Percentiles rank a stretch among this genome's conserved stretches.
These are phyloP conservation scores for Gastrodia elata DNA, from an alignment of 106 monocot genomes.

Conservation along the genomic window DNA sequence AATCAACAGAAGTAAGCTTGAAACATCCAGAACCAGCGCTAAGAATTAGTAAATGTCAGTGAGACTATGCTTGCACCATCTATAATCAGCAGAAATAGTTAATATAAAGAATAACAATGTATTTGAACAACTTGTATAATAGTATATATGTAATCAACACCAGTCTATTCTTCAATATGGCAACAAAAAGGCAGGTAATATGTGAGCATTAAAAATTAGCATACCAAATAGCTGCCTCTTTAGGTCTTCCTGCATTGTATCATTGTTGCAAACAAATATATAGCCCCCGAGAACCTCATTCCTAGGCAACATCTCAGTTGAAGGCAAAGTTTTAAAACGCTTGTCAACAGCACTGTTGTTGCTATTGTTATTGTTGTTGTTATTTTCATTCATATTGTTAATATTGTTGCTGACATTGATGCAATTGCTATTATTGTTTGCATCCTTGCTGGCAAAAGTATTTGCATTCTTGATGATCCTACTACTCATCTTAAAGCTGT, in stretches of 20 bases:
- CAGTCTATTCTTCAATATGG: background rate
- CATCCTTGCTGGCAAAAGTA: slow-evolving; percentile 27
- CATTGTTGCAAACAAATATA: slow-evolving; percentile 93
- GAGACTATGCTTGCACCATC: background rate
- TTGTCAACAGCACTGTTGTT: slow-evolving; percentile 39
- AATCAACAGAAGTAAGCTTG: too few relatives aligned
- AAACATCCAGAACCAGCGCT: too few relatives aligned
- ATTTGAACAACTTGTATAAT: background rate
- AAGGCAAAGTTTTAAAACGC: slow-evolving; percentile 70
- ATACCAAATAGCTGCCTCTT: slow-evolving; percentile 87
- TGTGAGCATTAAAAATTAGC: background rate
- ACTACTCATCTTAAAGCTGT: slow-evolving; percentile 47
- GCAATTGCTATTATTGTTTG: slow-evolving; percentile 15
- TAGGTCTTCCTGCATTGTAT: slow-evolving; percentile 83
- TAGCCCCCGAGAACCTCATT: slow-evolving; percentile 83
- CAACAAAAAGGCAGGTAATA: background rate
- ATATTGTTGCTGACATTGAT: slow-evolving; percentile 1
- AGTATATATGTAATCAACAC: background rate
- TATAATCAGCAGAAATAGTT: background rate
- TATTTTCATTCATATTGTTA: slow-evolving; percentile 16
- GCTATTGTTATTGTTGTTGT: slow-evolving; percentile 16
- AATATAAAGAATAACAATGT: background rate
- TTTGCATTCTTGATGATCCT: slow-evolving; percentile 33
- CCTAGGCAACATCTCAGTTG: slow-evolving; percentile 71
- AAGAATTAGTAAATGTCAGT: too few relatives aligned